These are phyloP conservation scores for Pachysolen tannophilus DNA, from an alignment of 805 yeast species.

Conservation along the genomic window DNA sequence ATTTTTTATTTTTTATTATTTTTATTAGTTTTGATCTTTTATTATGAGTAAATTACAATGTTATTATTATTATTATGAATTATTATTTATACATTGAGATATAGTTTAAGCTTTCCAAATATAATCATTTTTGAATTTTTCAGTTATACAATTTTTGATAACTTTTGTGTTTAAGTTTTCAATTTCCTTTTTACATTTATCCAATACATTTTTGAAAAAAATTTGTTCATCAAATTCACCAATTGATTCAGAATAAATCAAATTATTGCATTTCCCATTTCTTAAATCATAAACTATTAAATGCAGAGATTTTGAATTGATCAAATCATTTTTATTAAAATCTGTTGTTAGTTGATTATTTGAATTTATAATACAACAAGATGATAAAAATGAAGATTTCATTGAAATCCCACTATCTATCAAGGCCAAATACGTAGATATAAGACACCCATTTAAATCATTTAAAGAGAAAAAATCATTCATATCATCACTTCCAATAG, in stretches of 20 bases:
- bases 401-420: slow-evolving; percentile 75
- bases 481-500: slow-evolving; percentile 1
- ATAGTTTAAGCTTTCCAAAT: slow-evolving; percentile 41
- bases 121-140: slow-evolving; percentile 44
- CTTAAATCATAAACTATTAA: slow-evolving; percentile 52
- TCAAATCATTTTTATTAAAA: slow-evolving; percentile 40
- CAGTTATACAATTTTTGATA: slow-evolving; percentile 35
- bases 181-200: slow-evolving; percentile 39
- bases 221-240: slow-evolving; percentile 32
- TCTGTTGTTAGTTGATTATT: slow-evolving; percentile 25
- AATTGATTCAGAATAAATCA: slow-evolving; percentile 63
- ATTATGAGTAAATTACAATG: too few species aligned
- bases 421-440: slow-evolving; percentile 67
- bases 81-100: not conserved
- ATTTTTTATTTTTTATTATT: not conserved
- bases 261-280: slow-evolving; percentile 40
- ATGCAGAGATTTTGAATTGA: slow-evolving; percentile 49
- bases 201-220: slow-evolving; percentile 54
- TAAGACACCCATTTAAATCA: slow-evolving; percentile 63
- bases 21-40: too few species aligned
- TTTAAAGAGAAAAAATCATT: slow-evolving; percentile 26
- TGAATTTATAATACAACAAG: slow-evolving; percentile 33
- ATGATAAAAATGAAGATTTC: slow-evolving; percentile 51
- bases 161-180: slow-evolving; percentile 33
- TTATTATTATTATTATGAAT: slow-evolving; percentile 1